phyloP scores from a whole-genome alignment of 2,329 filamentous ascomycete genomes.

The Aureobasidium zeae region DNA sequence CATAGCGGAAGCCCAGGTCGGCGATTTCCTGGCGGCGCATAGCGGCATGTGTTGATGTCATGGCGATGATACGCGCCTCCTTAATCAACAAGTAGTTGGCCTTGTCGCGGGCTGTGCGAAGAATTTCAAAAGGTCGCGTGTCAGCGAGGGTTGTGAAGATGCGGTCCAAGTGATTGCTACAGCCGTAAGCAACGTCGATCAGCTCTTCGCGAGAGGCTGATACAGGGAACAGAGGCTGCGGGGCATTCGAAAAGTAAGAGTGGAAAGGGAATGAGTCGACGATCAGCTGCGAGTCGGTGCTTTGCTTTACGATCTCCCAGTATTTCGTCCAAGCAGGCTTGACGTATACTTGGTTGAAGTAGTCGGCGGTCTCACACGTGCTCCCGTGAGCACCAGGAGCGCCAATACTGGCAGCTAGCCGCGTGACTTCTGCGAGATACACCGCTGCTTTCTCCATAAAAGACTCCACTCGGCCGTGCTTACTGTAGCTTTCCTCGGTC shows the following conservation, averaged over 20 bases:
- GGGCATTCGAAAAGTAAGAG: constrained; percentile 74
- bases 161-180: constrained; percentile 77
- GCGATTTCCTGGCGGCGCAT: constrained; percentile 90
- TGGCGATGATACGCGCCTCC: constrained; percentile 94
- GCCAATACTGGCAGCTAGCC: constrained; percentile 72
- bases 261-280: constrained; percentile 77
- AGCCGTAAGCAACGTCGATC: constrained; percentile 70
- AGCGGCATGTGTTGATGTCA: constrained; percentile 96
- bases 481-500: constrained; percentile 80
- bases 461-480: constrained; percentile 87
- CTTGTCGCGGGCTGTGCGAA: constrained; percentile 81
- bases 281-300: constrained; percentile 48
- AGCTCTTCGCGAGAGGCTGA: constrained; percentile 56
- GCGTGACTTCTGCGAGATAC: constrained; percentile 74
- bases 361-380: constrained; percentile 92
- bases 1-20: constrained; percentile 86
- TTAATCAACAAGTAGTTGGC: constrained; percentile 92
- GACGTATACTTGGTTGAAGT: constrained; percentile 90
- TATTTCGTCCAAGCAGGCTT: constrained; percentile 84
- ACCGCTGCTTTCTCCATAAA: constrained; percentile 79
- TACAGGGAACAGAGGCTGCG: constrained; percentile 71
- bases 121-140: constrained; percentile 87
- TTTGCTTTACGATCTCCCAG: constrained; percentile 52
- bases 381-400: constrained; percentile 91
- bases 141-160: constrained; percentile 90